Evolutionary conservation across 2,329 filamentous ascomycete species (phyloP), one percentile per base, ranked within the genome.

Genomic region (Didymella keratinophila): DNA sequence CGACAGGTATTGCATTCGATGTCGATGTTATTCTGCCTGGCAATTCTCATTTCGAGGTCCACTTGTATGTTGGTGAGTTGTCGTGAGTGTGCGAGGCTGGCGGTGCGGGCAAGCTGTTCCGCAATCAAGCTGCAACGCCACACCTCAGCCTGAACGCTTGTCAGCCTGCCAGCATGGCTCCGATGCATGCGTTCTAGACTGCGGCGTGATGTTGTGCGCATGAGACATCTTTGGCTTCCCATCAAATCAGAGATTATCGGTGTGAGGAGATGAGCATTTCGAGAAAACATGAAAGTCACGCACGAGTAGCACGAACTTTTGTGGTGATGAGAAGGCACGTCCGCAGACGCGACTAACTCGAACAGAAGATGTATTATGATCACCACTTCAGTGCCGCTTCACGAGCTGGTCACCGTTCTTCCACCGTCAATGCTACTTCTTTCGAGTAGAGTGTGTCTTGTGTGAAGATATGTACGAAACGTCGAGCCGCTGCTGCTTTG

Each of bases 391-490:
- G 56, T 23, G 45, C 44, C 45, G 23, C 42, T 44, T 42, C 3
- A 23, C 1, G 14, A 23, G 32, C 45, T 30, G 18, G 45, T 49
- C 44, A 58, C 50, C 25, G 34, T 44, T 49, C 8, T 18, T 45
- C 39, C 41, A 32, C 25, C 50, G 30, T 34, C 43, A 25, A 18
- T 23, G 34, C 34, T 32, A 36, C 56, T 42, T 32, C 23, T n/a
- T 53, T 14, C 28, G 27, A 46, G 56, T 42, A 50, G 50, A 45
- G 46, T 45, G 28, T 28, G 44, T 37, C 43, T 51, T 54, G 36
- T 42, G 34, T 36, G 25, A 51, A 42, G 7, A 58, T 58, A 54
- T 54, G 32, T 58, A 58, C 50, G 54, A 51, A 44, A 42, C 41
- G 56, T 34, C 32, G 25, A 28, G 18, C 34, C 32, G 11, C 20